Evolutionary conservation across 2,329 filamentous ascomycete species (phyloP).

Genomic region (Colletotrichum orchidophilum): DNA sequence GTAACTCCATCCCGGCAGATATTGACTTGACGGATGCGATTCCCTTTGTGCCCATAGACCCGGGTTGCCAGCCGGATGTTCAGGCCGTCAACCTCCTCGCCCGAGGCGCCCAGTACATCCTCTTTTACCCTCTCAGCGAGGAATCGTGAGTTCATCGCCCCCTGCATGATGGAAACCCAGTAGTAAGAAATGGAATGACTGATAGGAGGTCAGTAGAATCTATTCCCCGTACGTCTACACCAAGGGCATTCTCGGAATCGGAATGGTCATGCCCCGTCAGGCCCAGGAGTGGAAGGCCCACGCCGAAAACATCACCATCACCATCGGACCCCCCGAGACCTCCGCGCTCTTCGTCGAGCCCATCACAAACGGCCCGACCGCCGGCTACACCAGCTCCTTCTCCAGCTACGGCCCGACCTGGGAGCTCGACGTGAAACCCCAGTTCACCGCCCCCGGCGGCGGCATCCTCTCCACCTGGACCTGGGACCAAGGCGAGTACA

Average conservation of each 20-base stretch:
- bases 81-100: constrained; percentile 51
- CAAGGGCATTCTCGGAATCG: constrained; percentile 31
- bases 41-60: constrained; percentile 50
- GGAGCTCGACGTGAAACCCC: constrained; percentile 58
- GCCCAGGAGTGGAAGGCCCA: constrained; percentile 38
- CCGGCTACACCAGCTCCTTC: constrained; percentile 48
- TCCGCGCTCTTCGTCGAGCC: constrained; percentile 27
- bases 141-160: neutral
- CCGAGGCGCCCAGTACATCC: constrained; percentile 52
- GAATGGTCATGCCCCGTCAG: constrained; percentile 33
- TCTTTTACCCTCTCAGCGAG: constrained; percentile 46
- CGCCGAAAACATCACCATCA: constrained; percentile 37
- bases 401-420: constrained; percentile 58
- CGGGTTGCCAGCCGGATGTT: constrained; percentile 43
- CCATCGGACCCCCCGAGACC: constrained; percentile 30
- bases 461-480: constrained; percentile 63
- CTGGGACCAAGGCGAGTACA: constrained; percentile 51
- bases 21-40: constrained; percentile 51
- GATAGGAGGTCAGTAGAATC: constrained; percentile 12
- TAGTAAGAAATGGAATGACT: neutral
- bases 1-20: constrained; percentile 47
- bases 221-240: neutral
- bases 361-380: constrained; percentile 37
- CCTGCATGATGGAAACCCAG: too few species aligned
- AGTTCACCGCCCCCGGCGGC: constrained; percentile 58